Evolutionary conservation across 2,329 filamentous ascomycete genomes (phyloP).

Genomic region (Blastomyces silverae): DNA sequence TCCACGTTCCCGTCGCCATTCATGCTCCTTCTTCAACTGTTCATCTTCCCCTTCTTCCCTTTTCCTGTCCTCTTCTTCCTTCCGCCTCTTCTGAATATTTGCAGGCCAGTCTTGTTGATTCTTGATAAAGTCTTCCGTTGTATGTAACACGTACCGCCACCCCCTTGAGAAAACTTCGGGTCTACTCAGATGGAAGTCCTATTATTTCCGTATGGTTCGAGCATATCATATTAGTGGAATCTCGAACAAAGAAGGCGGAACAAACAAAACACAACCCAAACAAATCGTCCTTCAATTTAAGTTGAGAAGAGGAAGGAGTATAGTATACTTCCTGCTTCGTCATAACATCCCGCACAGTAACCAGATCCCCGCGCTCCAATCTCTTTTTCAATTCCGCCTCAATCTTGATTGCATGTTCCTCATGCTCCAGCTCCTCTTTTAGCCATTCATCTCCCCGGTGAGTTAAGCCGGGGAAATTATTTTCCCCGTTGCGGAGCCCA

Average conservation of each 20-base stretch:
- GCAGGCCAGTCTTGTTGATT: constrained; percentile 45
- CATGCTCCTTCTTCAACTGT: constrained; percentile 22
- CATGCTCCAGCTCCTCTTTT: constrained; percentile 23
- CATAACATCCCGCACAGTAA: constrained; percentile 28
- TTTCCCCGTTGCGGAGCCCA: constrained; percentile 35
- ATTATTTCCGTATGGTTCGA: not conserved
- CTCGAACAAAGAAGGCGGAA: not conserved
- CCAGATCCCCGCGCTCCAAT: constrained; percentile 24
- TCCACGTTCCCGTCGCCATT: constrained; percentile 30
- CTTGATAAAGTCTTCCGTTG: constrained; percentile 47
- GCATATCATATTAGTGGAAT: not conserved
- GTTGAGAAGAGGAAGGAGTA: not conserved
- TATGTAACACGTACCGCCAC: constrained; percentile 48
- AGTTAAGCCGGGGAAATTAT: constrained; percentile 37
- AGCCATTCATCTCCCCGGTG: constrained; percentile 30
- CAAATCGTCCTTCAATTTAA: not conserved
- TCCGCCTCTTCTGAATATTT: constrained; percentile 39
- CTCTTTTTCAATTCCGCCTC: constrained; percentile 25
- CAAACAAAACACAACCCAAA: not conserved
- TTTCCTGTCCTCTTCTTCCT: constrained; percentile 29
- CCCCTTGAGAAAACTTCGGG: constrained; percentile 42
- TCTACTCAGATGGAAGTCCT: constrained; percentile 42
- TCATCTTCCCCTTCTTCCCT: constrained; percentile 24
- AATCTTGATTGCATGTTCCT: constrained; percentile 26
- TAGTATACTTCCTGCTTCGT: constrained; percentile 25